Percentiles rank a stretch among this genome's conserved stretches.
These are phyloP conservation scores for Cymbopogon flexuosus DNA, from an alignment of 202 grass and related monocot species.

Conservation along the genomic window DNA sequence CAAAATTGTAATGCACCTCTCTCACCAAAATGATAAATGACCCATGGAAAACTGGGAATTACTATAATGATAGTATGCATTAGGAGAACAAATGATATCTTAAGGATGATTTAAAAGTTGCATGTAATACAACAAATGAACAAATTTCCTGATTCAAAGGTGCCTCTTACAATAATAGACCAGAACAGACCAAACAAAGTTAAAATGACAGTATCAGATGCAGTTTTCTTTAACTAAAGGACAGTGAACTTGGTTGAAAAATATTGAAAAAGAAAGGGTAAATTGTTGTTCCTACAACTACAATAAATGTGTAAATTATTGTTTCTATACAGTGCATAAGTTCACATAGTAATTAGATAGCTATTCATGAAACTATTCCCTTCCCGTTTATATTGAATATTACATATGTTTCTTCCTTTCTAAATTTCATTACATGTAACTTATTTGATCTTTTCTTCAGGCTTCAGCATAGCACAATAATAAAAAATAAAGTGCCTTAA, in stretches of 20 bases:
- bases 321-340: not conserved
- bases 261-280: not conserved
- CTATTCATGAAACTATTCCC: not conserved
- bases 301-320: not conserved
- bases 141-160: too few species aligned
- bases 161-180: too few species aligned
- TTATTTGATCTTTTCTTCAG: not conserved
- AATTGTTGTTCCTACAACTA: not conserved
- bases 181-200: not conserved
- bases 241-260: not conserved
- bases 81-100: too few species aligned
- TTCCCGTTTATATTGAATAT: not conserved
- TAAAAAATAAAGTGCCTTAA: not conserved
- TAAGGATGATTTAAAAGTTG: too few species aligned
- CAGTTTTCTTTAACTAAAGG: not conserved
- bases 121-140: too few species aligned
- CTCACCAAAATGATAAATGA: too few species aligned
- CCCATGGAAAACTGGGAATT: too few species aligned
- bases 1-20: too few species aligned
- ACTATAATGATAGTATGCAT: too few species aligned
- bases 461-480: not conserved
- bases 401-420: not conserved
- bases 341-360: not conserved
- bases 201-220: slow-evolving; percentile 2
- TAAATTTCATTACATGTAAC: not conserved